Conservation (phyloP, 2,329 filamentous ascomycete species). For the Allantophomopsis lycopodina region DNA sequence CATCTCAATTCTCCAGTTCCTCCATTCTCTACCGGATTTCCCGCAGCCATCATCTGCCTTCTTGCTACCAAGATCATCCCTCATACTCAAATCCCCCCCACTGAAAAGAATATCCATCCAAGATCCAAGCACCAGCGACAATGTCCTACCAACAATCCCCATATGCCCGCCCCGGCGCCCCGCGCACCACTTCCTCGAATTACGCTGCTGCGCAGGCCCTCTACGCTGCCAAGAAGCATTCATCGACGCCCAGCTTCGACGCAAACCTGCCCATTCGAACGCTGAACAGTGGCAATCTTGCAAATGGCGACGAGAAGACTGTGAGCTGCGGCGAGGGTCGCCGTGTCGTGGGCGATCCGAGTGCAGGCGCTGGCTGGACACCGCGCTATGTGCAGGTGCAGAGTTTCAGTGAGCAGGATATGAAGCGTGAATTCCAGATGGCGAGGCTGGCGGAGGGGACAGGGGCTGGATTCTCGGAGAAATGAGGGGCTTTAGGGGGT, state of each 20-base stretch:
- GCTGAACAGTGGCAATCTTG: not conserved
- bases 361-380: not conserved
- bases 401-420: conserved; percentile 1
- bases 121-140: no score
- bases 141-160: no score
- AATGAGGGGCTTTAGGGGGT: no score
- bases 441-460: not conserved
- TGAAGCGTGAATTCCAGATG: conserved; percentile 1
- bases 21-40: no score
- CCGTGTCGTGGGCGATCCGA: not conserved
- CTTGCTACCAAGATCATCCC: no score
- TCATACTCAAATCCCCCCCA: no score
- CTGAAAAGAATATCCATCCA: no score
- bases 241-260: not conserved
- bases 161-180: no score
- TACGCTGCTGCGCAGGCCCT: not conserved
- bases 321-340: not conserved
- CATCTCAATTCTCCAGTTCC: no score
- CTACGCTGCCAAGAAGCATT: not conserved
- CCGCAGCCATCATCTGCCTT: no score
- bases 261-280: not conserved
- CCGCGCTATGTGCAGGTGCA: not conserved
- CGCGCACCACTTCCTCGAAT: not conserved
- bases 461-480: no score
- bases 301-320: not conserved